phyloP scores from a whole-genome alignment of 1,284 basidiomycete genomes.

The Laetiporus sulphureus region DNA sequence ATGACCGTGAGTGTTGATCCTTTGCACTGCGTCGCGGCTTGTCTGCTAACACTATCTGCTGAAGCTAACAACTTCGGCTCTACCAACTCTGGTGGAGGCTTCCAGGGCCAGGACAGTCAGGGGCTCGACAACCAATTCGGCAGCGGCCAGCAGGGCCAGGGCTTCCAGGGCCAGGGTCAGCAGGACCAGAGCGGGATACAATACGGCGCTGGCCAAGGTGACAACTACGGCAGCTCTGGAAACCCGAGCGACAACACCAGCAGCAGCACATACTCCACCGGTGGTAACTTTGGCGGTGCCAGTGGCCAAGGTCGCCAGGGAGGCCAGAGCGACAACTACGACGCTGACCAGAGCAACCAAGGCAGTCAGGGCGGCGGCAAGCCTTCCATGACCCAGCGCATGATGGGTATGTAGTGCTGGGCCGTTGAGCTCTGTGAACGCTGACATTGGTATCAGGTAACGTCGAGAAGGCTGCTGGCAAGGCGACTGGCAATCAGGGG shows the following conservation, averaged over 20 bases:
- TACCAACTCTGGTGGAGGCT: not conserved
- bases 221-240: conserved; percentile 15
- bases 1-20: conserved; percentile 2
- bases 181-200: conserved; percentile 2
- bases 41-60: not conserved
- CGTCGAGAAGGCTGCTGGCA: not conserved
- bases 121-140: not conserved
- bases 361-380: conserved; percentile 10
- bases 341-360: conserved; percentile 6
- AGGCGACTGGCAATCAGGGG: not conserved
- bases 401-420: conserved; percentile 17
- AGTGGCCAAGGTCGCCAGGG: conserved; percentile 1
- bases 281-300: conserved; percentile 12
- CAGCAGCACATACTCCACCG: conserved; percentile 15
- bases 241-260: conserved; percentile 17
- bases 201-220: conserved; percentile 8
- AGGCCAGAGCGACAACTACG: conserved; percentile 4
- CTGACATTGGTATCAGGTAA: not conserved
- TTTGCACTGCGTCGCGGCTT: no score
- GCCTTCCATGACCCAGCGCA: conserved; percentile 15
- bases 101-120: not conserved
- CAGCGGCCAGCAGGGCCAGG: not conserved
- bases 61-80: not conserved
- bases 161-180: conserved; percentile 1
- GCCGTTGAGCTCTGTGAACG: not conserved